These are phyloP conservation scores for Thermothielavioides terrestris DNA, from an alignment of 495 filamentous ascomycete genomes.

Conservation along the genomic window DNA sequence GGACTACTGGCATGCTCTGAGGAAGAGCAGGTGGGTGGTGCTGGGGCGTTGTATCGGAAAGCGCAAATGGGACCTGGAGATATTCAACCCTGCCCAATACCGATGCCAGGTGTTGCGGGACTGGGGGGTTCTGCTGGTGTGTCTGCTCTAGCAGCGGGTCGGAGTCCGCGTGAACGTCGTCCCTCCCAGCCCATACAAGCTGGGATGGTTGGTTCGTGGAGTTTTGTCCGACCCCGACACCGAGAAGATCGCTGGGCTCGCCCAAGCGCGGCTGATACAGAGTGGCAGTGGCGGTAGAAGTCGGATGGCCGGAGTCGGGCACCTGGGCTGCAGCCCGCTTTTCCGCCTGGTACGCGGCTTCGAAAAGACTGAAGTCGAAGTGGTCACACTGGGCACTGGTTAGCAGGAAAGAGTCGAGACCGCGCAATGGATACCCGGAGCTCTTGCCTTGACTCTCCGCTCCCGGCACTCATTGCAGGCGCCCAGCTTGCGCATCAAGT, in stretches of 20 bases:
- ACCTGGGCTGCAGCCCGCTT: not conserved
- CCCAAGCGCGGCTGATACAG: not conserved
- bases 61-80: not conserved
- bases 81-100: not conserved
- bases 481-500: conserved; percentile 21
- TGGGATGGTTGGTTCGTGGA: not conserved
- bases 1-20: not conserved
- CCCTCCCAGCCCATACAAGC: not conserved
- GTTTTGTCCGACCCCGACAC: not conserved
- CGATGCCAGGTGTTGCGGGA: not conserved
- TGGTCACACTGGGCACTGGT: conserved; percentile 7
- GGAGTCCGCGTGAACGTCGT: not conserved
- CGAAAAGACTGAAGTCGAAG: conserved; percentile 2
- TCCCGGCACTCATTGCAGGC: conserved; percentile 19
- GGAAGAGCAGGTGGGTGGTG: not conserved
- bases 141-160: not conserved
- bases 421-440: not conserved
- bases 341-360: conserved; percentile 3
- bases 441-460: conserved; percentile 19
- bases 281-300: not conserved
- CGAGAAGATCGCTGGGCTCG: not conserved
- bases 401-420: not conserved
- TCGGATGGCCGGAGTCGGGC: not conserved
- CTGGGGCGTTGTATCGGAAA: not conserved
- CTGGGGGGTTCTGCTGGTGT: not conserved